These are phyloP conservation scores for Avena insularis DNA, from an alignment of 176 grass and related monocot genomes.

Conservation along the genomic window DNA sequence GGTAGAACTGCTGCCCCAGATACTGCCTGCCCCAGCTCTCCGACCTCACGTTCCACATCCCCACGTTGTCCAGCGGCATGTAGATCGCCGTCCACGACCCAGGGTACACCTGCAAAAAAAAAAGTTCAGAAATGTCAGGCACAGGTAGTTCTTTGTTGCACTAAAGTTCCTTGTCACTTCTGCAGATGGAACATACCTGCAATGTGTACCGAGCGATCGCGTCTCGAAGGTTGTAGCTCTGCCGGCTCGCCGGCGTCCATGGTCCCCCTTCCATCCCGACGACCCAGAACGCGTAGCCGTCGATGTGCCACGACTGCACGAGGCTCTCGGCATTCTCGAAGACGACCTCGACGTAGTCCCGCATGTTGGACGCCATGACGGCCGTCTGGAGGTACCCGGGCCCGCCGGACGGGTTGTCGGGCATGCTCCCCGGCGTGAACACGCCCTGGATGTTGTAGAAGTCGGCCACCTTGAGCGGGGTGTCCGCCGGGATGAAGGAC, in stretches of 20 bases:
- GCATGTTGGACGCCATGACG: slow-evolving; percentile 84
- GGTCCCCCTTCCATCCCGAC: slow-evolving; percentile 95
- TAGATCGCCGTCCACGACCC: slow-evolving; percentile 89
- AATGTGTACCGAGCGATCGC: slow-evolving; percentile 79
- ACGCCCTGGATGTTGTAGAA: slow-evolving; percentile 89
- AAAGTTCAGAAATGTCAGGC: not conserved
- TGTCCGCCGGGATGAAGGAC: slow-evolving; percentile 80
- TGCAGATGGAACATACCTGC: slow-evolving; percentile 52
- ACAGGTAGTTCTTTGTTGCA: not conserved
- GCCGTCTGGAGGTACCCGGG: slow-evolving; percentile 76
- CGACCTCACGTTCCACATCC: slow-evolving; percentile 95
- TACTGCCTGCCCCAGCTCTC: slow-evolving; percentile 94
- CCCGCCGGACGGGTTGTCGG: slow-evolving; percentile 65
- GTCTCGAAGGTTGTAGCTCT: slow-evolving; percentile 84
- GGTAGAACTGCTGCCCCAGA: slow-evolving; percentile 95
- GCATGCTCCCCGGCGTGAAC: slow-evolving; percentile 80
- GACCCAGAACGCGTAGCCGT: slow-evolving; percentile 92
- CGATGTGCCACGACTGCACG: slow-evolving; percentile 92
- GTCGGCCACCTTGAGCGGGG: slow-evolving; percentile 87
- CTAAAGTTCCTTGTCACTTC: not conserved
- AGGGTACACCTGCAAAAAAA: slow-evolving; percentile 66
- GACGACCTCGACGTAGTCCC: slow-evolving; percentile 84
- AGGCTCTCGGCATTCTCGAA: slow-evolving; percentile 79
- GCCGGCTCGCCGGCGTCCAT: slow-evolving; percentile 71
- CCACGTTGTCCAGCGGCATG: slow-evolving; percentile 96